A percentile compares a stretch with the other conserved stretches of the same genome.
Evolutionary conservation across 2,329 filamentous ascomycete genomes (phyloP).

Genomic region (Diaporthe capsici): DNA sequence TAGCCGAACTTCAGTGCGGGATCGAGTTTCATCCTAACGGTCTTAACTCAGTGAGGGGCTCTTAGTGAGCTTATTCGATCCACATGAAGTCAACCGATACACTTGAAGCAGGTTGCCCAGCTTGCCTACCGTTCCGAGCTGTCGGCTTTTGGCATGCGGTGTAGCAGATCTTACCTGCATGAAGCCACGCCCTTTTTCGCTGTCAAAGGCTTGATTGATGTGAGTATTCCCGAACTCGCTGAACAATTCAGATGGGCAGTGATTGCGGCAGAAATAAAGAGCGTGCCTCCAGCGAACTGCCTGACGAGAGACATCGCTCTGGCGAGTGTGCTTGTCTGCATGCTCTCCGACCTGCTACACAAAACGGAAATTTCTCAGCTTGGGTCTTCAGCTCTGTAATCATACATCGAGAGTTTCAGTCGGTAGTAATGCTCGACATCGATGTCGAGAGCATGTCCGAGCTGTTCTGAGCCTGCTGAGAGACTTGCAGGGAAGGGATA

Average conservation of each 20-base stretch:
- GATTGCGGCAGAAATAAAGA: neutral
- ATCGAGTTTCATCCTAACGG: fast-evolving
- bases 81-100: neutral
- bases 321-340: neutral
- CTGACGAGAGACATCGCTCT: neutral
- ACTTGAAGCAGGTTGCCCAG: neutral
- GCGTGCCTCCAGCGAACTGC: no score
- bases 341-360: neutral
- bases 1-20: fast-evolving
- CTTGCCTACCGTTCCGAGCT: neutral
- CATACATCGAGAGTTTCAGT: neutral
- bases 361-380: neutral
- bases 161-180: neutral
- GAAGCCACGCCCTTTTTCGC: no score
- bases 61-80: no score
- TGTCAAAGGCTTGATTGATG: neutral
- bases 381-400: neutral
- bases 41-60: no score
- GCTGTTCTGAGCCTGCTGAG: no score
- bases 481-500: neutral
- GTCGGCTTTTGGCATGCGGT: neutral
- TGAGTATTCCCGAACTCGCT: neutral
- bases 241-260: no score
- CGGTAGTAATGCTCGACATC: no score
- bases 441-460: neutral